A percentile compares a stretch with the other conserved stretches of the same genome.
Conservation (phyloP, 352 stramenopile species). For the Phytopythium cucurbitacearum region DNA sequence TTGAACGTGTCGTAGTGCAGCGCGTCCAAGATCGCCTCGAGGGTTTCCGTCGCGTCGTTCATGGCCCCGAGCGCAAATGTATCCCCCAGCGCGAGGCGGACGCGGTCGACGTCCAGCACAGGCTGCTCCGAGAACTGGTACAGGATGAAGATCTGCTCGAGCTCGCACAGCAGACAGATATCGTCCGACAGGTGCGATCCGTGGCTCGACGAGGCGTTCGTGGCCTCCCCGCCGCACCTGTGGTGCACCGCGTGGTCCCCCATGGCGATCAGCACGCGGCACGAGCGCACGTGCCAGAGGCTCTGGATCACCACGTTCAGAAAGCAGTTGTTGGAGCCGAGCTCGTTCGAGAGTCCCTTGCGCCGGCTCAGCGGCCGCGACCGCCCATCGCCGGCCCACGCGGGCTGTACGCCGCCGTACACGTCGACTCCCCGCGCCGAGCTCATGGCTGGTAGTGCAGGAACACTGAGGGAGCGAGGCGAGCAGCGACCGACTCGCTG, state of each 20-base stretch:
- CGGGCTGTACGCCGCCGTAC: slow-evolving; percentile 2
- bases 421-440: neutral
- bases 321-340: slow-evolving; percentile 89
- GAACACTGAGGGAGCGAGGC: neutral
- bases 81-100: slow-evolving; percentile 54
- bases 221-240: slow-evolving; percentile 34
- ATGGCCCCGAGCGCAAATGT: slow-evolving; percentile 76
- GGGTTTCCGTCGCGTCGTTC: slow-evolving; percentile 83
- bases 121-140: slow-evolving; percentile 81
- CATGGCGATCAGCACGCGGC: slow-evolving; percentile 71
- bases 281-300: slow-evolving; percentile 87
- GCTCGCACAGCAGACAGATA: slow-evolving; percentile 73
- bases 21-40: slow-evolving; percentile 75
- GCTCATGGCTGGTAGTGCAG: neutral
- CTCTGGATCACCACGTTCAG: slow-evolving; percentile 90
- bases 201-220: slow-evolving; percentile 12
- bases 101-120: slow-evolving; percentile 70
- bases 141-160: slow-evolving; percentile 82
- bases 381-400: slow-evolving; percentile 1
- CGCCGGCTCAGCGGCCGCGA: slow-evolving; percentile 38
- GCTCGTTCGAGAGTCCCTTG: slow-evolving; percentile 82
- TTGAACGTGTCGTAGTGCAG: slow-evolving; percentile 80
- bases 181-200: slow-evolving; percentile 3
- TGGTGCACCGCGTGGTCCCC: slow-evolving; percentile 79
- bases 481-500: neutral